These are phyloP conservation scores for Volvariella surrecta DNA, from an alignment of 1,284 basidiomycete genomes.

Conservation along the genomic window DNA sequence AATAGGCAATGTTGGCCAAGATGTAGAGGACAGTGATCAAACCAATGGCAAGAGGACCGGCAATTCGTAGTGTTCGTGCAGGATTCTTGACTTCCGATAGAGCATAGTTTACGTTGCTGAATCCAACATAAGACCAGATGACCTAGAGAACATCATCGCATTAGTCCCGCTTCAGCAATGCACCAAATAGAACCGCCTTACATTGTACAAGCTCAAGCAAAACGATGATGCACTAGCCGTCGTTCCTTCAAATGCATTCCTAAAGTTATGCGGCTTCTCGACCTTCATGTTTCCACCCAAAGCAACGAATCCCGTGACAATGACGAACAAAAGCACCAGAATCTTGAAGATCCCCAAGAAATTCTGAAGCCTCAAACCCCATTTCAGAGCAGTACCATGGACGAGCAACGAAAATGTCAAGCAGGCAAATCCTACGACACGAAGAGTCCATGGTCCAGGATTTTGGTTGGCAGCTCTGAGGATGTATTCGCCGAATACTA, in stretches of 20 bases:
- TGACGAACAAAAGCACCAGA: constrained; percentile 31
- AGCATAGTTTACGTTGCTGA: constrained; percentile 30
- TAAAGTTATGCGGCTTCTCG: constrained; percentile 6
- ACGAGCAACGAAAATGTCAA: constrained; percentile 30
- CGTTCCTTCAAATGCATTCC: background rate
- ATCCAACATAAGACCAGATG: constrained; percentile 26
- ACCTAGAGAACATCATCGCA: constrained; percentile 12
- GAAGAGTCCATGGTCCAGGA: constrained; percentile 19
- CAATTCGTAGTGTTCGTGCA: constrained; percentile 23
- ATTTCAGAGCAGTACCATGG: constrained; percentile 30
- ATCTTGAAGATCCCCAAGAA: constrained; percentile 38
- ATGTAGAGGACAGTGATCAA: constrained; percentile 26
- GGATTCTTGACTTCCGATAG: constrained; percentile 29
- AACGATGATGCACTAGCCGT: background rate
- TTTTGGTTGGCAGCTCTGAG: constrained; percentile 21
- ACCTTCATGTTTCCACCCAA: constrained; percentile 1
- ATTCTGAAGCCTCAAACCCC: constrained; percentile 39
- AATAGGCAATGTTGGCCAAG: constrained; percentile 28
- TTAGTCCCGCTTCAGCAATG: background rate
- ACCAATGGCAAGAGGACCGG: constrained; percentile 26
- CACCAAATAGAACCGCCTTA: background rate
- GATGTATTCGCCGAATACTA: constrained; percentile 28
- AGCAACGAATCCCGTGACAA: constrained; percentile 28
- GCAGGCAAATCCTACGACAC: constrained; percentile 23
- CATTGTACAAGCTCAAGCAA: constrained; percentile 5